Evolutionary conservation across 257 asterid genomes (phyloP), one percentile per base, ranked within the genome.

Genomic region (Capsicum baccatum): DNA sequence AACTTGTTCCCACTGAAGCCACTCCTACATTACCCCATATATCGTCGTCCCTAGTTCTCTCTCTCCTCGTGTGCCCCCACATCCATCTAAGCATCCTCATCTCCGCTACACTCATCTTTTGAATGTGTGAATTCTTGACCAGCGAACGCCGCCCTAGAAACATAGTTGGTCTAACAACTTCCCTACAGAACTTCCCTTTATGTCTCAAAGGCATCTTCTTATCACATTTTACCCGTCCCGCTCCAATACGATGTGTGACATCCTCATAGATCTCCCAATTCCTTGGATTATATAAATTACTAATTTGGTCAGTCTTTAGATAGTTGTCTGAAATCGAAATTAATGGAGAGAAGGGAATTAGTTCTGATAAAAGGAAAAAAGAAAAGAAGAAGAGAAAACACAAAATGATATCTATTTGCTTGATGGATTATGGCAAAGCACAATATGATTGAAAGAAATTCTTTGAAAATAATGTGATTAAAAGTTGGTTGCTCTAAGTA

Each of bases 341-440:
- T 35, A 13, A 6, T 15, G 71, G 3, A 78, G 82, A 78, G 50
- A 54, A 78, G 63, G 64, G 64, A 26, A 14, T 76, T 14, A 2
- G 63, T 68, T 68, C 78, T 68, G 15, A 15, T 39, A 68, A 16
- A 37, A 39, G 52, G 13, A 15, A 39, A 39, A 39, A 39, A 39
- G 5, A 39, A 39, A 39, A 39, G 5, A 15, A 68, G 13, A 68
- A 68, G 26, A 69, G 56, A 44, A 44, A 26, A 71, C 26, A 14
- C 82, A 35, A 33, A 52, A 78, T 21, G 82, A 33, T 76, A 54
- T 78, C 64, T 54, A 21, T 54, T 59, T 54, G 64, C 64, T 78
- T 54, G 82, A 54, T 78, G 64, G 47, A 78, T 54, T 78, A 78
- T 78, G 26, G 82, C 15, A 78, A 76, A 71, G 13, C 54, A 26